Conservation (phyloP, 768 basidiomycete species). For the Pisolithus sp. region DNA sequence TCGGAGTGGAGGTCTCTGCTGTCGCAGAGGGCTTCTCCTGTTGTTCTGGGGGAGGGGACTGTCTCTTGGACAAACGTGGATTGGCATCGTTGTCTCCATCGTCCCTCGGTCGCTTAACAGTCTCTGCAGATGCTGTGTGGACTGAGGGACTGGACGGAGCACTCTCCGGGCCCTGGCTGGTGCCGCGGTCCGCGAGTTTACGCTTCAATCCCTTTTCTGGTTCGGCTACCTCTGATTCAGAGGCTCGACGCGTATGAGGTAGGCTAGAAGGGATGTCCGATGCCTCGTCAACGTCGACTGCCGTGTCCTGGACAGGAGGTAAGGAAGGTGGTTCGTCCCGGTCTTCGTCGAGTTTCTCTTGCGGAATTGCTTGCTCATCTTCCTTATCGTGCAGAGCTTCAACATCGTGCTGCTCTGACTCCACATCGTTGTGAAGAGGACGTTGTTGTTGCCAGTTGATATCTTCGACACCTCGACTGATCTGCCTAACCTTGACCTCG, state of each 20-base stretch:
- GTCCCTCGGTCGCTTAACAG: slow-evolving; percentile 55
- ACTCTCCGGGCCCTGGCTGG: slow-evolving; percentile 50
- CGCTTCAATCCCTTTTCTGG: slow-evolving; percentile 64
- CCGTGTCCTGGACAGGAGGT: slow-evolving; percentile 14
- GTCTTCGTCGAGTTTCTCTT: slow-evolving; percentile 3
- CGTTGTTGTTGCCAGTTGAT: slow-evolving; percentile 55
- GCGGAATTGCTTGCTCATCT: slow-evolving; percentile 4
- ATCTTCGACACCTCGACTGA: slow-evolving; percentile 75
- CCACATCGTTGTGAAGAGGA: slow-evolving; percentile 8
- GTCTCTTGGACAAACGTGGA: slow-evolving; percentile 52
- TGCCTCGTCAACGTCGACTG: slow-evolving; percentile 27
- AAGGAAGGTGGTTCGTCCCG: slow-evolving; percentile 14
- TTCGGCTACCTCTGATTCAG: slow-evolving; percentile 41
- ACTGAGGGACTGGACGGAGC: slow-evolving; percentile 15
- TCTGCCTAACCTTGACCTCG: slow-evolving; percentile 74
- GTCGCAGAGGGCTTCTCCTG: slow-evolving; percentile 14
- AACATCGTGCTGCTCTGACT: slow-evolving; percentile 1
- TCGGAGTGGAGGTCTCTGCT: slow-evolving; percentile 30
- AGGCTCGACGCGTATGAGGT: slow-evolving; percentile 21
- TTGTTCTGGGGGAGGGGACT: slow-evolving; percentile 64
- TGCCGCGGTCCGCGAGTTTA: slow-evolving; percentile 60
- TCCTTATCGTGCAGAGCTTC: slow-evolving; percentile 10
- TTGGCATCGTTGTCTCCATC: slow-evolving; percentile 59
- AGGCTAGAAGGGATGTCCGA: slow-evolving; percentile 21
- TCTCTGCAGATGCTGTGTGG: slow-evolving; percentile 23